These are phyloP conservation scores for Ogataea parapolymorpha DNA, from an alignment of 805 yeast species.

Conservation along the genomic window DNA sequence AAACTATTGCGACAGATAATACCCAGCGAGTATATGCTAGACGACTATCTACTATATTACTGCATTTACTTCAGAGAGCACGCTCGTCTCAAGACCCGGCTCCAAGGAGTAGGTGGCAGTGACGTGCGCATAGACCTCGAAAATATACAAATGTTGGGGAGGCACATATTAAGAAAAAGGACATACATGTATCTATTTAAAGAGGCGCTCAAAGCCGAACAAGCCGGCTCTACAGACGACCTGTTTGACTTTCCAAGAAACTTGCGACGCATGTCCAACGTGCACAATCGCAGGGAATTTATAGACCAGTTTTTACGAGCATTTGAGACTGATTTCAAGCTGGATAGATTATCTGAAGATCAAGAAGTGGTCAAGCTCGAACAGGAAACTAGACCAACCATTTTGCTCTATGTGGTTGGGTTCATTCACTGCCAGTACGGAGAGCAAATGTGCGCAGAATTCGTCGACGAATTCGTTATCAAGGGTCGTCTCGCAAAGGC, in stretches of 20 bases:
- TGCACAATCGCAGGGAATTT: conserved; percentile 16
- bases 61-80: conserved; percentile 20
- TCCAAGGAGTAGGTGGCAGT: conserved; percentile 5
- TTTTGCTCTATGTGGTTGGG: conserved; percentile 26
- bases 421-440: conserved; percentile 27
- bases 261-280: conserved; percentile 3
- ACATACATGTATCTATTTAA: conserved; percentile 8
- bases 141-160: conserved; percentile 11
- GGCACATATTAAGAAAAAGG: conserved; percentile 4
- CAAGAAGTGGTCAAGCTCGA: conserved; percentile 19
- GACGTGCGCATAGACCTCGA: conserved; percentile 9
- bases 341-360: conserved; percentile 4
- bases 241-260: neutral
- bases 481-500: conserved; percentile 19
- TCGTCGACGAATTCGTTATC: conserved; percentile 29
- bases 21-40: conserved; percentile 23
- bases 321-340: conserved; percentile 7
- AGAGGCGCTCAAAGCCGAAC: conserved; percentile 2
- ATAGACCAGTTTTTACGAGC: conserved; percentile 23
- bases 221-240: conserved; percentile 4
- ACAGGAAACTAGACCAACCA: conserved; percentile 15
- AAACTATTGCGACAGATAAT: conserved; percentile 20
- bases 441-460: conserved; percentile 13
- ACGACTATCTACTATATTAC: conserved; percentile 19
- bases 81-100: conserved; percentile 10